Conservation (phyloP, 2,329 filamentous ascomycete species). For the Talaromyces pinophilus region DNA sequence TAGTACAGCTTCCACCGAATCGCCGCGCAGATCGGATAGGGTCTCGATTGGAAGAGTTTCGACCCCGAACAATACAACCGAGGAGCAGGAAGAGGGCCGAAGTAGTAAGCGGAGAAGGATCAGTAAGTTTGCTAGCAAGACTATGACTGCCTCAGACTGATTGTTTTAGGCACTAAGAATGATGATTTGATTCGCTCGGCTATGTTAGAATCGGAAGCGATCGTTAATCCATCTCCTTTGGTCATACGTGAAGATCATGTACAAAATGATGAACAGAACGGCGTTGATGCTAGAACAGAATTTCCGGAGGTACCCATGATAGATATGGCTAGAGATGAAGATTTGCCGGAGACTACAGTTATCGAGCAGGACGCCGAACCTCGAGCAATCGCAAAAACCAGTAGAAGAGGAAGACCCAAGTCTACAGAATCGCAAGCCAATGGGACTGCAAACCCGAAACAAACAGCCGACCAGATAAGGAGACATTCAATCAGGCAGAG, state of each 20-base stretch:
- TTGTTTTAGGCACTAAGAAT: constrained; percentile 10
- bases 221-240: not conserved
- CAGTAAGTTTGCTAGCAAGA: not conserved
- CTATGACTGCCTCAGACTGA: constrained; percentile 5
- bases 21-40: constrained; percentile 32
- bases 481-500: not conserved
- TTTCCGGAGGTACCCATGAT: not conserved
- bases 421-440: not conserved
- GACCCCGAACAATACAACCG: not conserved
- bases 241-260: not conserved
- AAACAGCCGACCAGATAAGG: not conserved
- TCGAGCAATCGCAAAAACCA: not conserved
- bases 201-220: not conserved
- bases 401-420: constrained; percentile 14
- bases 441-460: not conserved
- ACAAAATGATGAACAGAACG: not conserved
- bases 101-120: constrained; percentile 22
- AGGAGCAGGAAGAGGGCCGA: constrained; percentile 16
- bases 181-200: not conserved
- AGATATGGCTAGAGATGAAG: not conserved
- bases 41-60: not conserved
- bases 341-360: not conserved
- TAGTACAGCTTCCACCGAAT: constrained; percentile 25
- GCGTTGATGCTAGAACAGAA: not conserved
- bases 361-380: constrained; percentile 4